Evolutionary conservation across 345 rosid genomes (phyloP), one percentile per base, ranked within the genome.

Genomic region (Lumnitzera racemosa): DNA sequence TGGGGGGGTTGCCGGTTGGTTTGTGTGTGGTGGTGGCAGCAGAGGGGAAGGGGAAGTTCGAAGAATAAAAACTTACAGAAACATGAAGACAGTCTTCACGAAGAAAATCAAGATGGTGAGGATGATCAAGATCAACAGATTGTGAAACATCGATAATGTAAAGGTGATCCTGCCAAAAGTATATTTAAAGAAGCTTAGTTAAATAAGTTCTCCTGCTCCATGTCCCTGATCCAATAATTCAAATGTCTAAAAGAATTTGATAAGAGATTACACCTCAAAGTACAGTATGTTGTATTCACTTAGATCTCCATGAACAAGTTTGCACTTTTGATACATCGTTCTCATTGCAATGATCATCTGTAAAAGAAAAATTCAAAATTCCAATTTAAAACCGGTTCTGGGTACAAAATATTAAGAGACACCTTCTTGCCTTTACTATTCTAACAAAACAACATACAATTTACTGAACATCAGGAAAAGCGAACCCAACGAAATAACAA

Each of bases 261-360:
- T 36, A 9, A 36, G 43, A 36, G 11, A 36, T 67, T 49, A 27
- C 2, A 46, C 99, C 96, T 94, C 99, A 57, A 68, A 90, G 58
- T 86, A 86, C 24, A 94, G 88, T 62, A 94, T 87, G 77, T 94
- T 94, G 70, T 94, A 94, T 73, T 94, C 99, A 71, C 99, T 94
- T 60, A 94, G 91, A 74, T 94, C 99, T 36, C 91, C 99, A 64
- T 94, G 99, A 51, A 94, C 99, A 69, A 94, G 71, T 78, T 86
- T 94, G 83, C 99, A 94, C 72, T 84, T 90, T 70, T 90, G 97
- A 72, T 94, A 94, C 24, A 94, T 64, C 13, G 63, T 73, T 63
- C 97, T 78, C 99, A 90, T 94, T 43, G 77, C 76, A 61, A 94
- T 76, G 68, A 94, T 80, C 71, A 88, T 72, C 99, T 94, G 75